Evolutionary conservation across 306 rosid genomes (phyloP).

Genomic region (Malus fusca): DNA sequence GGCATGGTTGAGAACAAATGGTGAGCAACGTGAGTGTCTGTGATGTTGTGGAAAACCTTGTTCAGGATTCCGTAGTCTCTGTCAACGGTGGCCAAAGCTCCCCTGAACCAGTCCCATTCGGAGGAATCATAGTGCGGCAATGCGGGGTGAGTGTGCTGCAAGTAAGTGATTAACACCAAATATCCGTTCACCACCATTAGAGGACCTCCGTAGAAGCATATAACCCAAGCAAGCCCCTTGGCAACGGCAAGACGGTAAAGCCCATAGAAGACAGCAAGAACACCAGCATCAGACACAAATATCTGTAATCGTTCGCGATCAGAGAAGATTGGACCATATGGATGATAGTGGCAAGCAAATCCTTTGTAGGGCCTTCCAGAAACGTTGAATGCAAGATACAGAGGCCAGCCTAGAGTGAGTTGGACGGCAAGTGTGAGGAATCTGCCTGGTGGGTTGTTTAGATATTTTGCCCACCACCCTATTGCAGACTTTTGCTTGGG

Average conservation of each 20-base stretch:
- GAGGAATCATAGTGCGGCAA: conserved; percentile 79
- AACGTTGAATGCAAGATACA: conserved; percentile 65
- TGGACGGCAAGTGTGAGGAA: conserved; percentile 37
- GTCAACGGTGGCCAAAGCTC: conserved; percentile 88
- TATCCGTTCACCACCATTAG: conserved; percentile 71
- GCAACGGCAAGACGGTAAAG: conserved; percentile 52
- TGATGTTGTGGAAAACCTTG: conserved; percentile 91
- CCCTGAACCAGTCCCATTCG: conserved; percentile 95
- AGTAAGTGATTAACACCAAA: conserved; percentile 75
- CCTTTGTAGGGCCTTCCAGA: conserved; percentile 51
- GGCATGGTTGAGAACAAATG: conserved; percentile 92
- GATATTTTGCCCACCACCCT: conserved; percentile 60
- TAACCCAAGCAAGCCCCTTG: conserved; percentile 71
- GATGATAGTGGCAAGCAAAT: conserved; percentile 83
- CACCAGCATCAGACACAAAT: conserved; percentile 48
- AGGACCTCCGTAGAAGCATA: conserved; percentile 74
- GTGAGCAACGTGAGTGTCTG: conserved; percentile 95
- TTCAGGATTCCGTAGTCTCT: conserved; percentile 83
- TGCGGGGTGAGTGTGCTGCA: conserved; percentile 93
- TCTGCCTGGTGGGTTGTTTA: conserved; percentile 80
- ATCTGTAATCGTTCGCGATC: conserved; percentile 74
- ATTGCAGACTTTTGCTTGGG: conserved; percentile 52
- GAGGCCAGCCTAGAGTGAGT: conserved; percentile 70
- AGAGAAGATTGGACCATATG: conserved; percentile 62
- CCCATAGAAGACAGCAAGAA: conserved; percentile 40